phyloP scores from a whole-genome alignment of 352 stramenopile species.

The Globisporangium mamillatum region DNA sequence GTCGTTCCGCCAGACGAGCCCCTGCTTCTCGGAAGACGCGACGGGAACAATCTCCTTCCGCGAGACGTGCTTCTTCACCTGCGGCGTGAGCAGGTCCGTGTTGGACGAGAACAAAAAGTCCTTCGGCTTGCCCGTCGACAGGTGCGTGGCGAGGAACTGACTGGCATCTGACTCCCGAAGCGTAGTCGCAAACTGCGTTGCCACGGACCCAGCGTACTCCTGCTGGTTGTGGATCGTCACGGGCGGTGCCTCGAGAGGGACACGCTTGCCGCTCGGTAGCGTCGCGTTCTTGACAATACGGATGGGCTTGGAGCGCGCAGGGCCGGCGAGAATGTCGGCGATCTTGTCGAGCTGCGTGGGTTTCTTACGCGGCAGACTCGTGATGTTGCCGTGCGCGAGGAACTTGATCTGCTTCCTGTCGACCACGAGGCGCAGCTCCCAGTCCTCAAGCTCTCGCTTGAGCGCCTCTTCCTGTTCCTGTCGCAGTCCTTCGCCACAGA shows the following conservation, averaged over 20 bases:
- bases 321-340: constrained; percentile 64
- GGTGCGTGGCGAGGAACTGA: constrained; percentile 36
- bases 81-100: constrained; percentile 51
- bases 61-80: constrained; percentile 59
- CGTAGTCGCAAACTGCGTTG: constrained; percentile 48
- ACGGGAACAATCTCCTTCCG: constrained; percentile 44
- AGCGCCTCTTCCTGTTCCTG: constrained; percentile 74
- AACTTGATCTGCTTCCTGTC: constrained; percentile 86
- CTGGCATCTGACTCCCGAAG: constrained; percentile 34
- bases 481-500: constrained; percentile 76
- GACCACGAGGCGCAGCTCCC: constrained; percentile 81
- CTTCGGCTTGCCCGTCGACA: constrained; percentile 31
- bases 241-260: constrained; percentile 49
- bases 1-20: constrained; percentile 55
- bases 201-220: constrained; percentile 49
- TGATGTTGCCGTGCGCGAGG: constrained; percentile 82
- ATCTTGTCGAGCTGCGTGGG: constrained; percentile 78
- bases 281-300: constrained; percentile 77
- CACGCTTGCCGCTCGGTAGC: constrained; percentile 70
- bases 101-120: constrained; percentile 66
- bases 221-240: constrained; percentile 70
- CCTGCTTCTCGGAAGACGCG: constrained; percentile 29
- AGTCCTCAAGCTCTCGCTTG: constrained; percentile 61
- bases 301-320: constrained; percentile 59
- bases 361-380: constrained; percentile 47